A percentile compares a stretch with the other conserved stretches of the same genome.
Evolutionary conservation across 2,329 filamentous ascomycete genomes (phyloP).

Genomic region (Ascochyta koolunga): DNA sequence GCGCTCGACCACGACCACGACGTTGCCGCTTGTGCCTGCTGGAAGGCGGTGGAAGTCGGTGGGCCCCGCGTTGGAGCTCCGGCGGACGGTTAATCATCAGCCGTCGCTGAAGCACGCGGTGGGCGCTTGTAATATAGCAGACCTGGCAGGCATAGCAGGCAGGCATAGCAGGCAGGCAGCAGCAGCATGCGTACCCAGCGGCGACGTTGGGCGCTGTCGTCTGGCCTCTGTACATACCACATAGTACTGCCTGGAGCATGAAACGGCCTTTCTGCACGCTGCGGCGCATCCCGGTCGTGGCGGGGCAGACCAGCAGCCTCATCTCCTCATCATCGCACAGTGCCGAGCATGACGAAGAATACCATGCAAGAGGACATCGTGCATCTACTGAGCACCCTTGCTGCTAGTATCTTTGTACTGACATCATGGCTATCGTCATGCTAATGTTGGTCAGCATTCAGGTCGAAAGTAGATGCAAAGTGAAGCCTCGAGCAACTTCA

Average conservation of each 20-base stretch:
- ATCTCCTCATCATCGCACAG: too few relatives aligned
- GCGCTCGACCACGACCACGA: too few relatives aligned
- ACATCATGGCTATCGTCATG: conserved; percentile 3
- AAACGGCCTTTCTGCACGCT: conserved; percentile 20
- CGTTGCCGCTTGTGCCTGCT: conserved; percentile 15
- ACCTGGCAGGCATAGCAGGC: too few relatives aligned
- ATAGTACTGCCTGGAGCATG: conserved; percentile 24
- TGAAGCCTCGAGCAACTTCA: not conserved
- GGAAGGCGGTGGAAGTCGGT: conserved; percentile 40
- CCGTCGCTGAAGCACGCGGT: conserved; percentile 19
- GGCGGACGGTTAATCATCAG: conserved; percentile 34
- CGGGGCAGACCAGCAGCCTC: conserved; percentile 13
- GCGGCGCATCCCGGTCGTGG: conserved; percentile 23
- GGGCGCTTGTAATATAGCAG: too few relatives aligned
- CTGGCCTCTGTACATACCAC: conserved; percentile 17
- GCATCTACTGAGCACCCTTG: too few relatives aligned
- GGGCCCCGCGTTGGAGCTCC: conserved; percentile 27
- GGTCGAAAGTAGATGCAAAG: too few relatives aligned
- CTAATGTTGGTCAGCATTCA: not conserved
- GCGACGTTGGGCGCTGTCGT: conserved; percentile 28
- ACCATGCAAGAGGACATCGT: too few relatives aligned
- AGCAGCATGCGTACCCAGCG: conserved; percentile 12
- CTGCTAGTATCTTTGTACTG: too few relatives aligned
- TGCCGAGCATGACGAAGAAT: too few relatives aligned
- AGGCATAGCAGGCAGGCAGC: too few relatives aligned